Percentiles rank a stretch among this genome's conserved stretches.
phyloP scores from a whole-genome alignment of 2,329 filamentous ascomycete genomes.

The Ceratocystis albifundus region DNA sequence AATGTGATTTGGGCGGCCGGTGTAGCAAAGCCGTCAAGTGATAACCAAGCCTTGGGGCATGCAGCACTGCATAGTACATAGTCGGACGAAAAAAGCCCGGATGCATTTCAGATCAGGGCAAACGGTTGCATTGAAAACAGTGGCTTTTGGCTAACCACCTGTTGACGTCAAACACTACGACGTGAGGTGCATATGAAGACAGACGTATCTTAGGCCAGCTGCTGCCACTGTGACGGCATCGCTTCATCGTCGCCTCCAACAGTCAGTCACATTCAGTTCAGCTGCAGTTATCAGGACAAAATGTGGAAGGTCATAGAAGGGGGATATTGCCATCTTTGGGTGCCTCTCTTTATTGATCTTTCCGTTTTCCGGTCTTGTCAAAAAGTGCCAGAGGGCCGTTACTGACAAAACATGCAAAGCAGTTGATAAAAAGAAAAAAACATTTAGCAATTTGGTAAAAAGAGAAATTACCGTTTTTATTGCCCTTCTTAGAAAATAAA shows the following conservation, averaged over 20 bases:
- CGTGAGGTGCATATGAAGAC: neutral
- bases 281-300: neutral
- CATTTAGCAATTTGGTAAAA: neutral
- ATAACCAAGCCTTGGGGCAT: too few species aligned
- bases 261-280: neutral
- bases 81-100: too few species aligned
- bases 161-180: neutral
- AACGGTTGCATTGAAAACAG: too few species aligned
- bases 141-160: too few species aligned
- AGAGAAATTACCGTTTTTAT: neutral
- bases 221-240: neutral
- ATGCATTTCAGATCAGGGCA: too few species aligned
- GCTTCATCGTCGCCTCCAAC: neutral
- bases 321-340: neutral
- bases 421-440: neutral
- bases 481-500: neutral
- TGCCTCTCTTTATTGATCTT: neutral
- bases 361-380: conserved; percentile 1
- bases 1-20: neutral
- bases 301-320: neutral
- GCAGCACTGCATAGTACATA: too few species aligned
- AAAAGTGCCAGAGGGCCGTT: neutral
- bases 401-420: neutral
- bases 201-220: neutral
- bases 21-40: too few species aligned